Evolutionary conservation across 306 rosid species (phyloP).

Genomic region (Acacia acuminata): DNA sequence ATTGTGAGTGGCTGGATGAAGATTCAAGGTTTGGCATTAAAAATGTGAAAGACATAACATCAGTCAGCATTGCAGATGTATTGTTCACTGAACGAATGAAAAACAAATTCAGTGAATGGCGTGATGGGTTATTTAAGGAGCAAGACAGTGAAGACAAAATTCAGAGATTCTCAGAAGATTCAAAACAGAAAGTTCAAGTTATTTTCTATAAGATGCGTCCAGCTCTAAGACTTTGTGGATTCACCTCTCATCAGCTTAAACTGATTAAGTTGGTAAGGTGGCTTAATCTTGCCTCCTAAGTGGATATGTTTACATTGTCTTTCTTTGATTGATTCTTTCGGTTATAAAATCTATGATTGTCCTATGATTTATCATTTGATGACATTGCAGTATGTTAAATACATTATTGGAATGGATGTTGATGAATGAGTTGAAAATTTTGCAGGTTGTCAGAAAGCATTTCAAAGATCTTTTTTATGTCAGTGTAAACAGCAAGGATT

Average conservation of each 20-base stretch:
- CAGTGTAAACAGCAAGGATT: conserved; percentile 46
- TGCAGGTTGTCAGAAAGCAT: conserved; percentile 77
- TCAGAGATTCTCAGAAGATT: conserved; percentile 48
- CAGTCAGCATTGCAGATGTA: conserved; percentile 53
- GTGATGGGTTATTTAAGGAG: conserved; percentile 62
- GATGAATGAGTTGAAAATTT: conserved; percentile 35
- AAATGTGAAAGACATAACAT: conserved; percentile 45
- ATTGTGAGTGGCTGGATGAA: conserved; percentile 40
- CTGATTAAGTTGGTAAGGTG: conserved; percentile 78
- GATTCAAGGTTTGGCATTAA: conserved; percentile 37
- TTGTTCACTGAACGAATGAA: conserved; percentile 80
- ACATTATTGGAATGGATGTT: conserved; percentile 22
- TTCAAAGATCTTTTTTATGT: conserved; percentile 75
- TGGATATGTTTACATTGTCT: conserved; percentile 25
- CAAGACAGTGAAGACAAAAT: conserved; percentile 43
- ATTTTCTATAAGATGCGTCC: conserved; percentile 82
- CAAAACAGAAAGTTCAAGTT: conserved; percentile 65
- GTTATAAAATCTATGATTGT: conserved; percentile 15
- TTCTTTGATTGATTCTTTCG: conserved; percentile 1
- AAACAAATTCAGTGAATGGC: conserved; percentile 74
- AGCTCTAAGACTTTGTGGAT: conserved; percentile 73
- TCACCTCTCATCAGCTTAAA: conserved; percentile 78
- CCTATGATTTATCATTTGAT: conserved; percentile 4
- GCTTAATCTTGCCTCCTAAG: conserved; percentile 23
- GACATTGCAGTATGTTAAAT: background rate